These are phyloP conservation scores for Suhomyces kilbournensis DNA, from an alignment of 805 yeast species.

Conservation along the genomic window DNA sequence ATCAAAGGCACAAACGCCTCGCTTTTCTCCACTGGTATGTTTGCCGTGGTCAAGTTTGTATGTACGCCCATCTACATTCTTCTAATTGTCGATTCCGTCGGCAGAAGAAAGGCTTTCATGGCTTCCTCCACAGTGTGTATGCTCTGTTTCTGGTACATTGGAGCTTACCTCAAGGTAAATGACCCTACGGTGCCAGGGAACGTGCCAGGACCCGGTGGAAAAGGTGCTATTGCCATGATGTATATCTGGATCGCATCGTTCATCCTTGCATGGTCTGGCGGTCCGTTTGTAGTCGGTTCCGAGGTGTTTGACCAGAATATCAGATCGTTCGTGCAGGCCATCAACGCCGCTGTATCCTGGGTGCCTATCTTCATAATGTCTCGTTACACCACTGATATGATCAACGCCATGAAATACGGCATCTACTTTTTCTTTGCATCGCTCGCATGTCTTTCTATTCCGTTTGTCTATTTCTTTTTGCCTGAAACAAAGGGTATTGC, in stretches of 20 bases:
- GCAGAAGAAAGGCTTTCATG: slow-evolving; percentile 37
- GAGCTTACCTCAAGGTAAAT: slow-evolving; percentile 32
- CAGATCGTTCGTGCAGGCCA: slow-evolving; percentile 38
- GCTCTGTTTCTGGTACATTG: slow-evolving; percentile 39
- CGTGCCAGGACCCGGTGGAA: slow-evolving; percentile 37
- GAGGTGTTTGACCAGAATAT: slow-evolving; percentile 41
- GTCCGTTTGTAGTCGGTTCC: slow-evolving; percentile 39
- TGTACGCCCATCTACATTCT: slow-evolving; percentile 33
- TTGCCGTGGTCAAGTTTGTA: slow-evolving; percentile 38
- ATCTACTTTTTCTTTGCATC: slow-evolving; percentile 37
- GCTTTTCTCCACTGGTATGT: slow-evolving; percentile 39
- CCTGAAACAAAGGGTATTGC: slow-evolving; percentile 41
- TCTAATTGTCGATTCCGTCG: slow-evolving; percentile 34
- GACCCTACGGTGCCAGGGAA: slow-evolving; percentile 32
- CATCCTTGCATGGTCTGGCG: slow-evolving; percentile 40
- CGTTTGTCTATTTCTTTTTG: slow-evolving; percentile 35
- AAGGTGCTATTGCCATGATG: slow-evolving; percentile 40
- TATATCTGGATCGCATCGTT: slow-evolving; percentile 42
- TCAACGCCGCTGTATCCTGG: slow-evolving; percentile 41
- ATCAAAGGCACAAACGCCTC: slow-evolving; percentile 37
- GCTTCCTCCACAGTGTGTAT: slow-evolving; percentile 31
- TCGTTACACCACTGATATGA: slow-evolving; percentile 33
- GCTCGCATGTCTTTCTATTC: slow-evolving; percentile 31
- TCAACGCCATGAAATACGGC: slow-evolving; percentile 33
- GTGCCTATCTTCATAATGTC: slow-evolving; percentile 39